Conservation (phyloP, 495 filamentous ascomycete species). For the Penicillium chermesinum region DNA sequence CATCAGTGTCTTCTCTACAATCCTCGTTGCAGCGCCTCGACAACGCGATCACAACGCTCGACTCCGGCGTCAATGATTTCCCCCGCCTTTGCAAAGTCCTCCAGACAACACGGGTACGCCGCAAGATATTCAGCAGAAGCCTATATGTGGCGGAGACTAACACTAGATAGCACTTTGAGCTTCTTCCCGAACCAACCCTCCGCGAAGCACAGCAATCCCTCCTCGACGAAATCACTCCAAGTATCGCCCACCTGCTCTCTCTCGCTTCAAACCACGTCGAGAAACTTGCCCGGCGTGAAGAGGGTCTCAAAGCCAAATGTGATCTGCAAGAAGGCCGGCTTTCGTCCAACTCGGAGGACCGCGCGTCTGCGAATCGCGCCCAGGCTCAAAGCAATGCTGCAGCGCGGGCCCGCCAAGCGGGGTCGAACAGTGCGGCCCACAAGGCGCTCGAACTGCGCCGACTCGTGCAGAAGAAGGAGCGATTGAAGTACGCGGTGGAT, state of each 20-base stretch:
- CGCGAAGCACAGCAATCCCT: conserved; percentile 63
- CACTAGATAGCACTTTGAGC: conserved; percentile 66
- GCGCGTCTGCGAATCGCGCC: conserved; percentile 19
- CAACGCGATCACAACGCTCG: conserved; percentile 66
- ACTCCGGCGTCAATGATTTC: conserved; percentile 67
- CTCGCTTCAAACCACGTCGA: conserved; percentile 65
- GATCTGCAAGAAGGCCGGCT: conserved; percentile 69
- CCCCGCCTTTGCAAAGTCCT: conserved; percentile 68
- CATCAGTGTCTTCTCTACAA: conserved; percentile 65
- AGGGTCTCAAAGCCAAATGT: conserved; percentile 61
- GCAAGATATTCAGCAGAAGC: too few relatives aligned
- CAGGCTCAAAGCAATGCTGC: conserved; percentile 21
- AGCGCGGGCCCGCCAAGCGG: conserved; percentile 23
- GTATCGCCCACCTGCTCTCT: conserved; percentile 60
- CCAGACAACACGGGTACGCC: conserved; percentile 60
- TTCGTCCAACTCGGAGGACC: conserved; percentile 31
- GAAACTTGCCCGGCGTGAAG: conserved; percentile 64
- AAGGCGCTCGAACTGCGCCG: conserved; percentile 59
- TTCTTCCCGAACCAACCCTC: conserved; percentile 65
- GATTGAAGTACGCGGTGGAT: conserved; percentile 71
- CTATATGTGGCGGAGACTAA: too few relatives aligned
- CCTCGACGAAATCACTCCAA: conserved; percentile 67
- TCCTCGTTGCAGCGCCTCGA: conserved; percentile 68
- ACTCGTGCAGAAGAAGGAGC: conserved; percentile 69
- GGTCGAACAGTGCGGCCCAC: conserved; percentile 47